Evolutionary conservation across 1,139 yeast species (phyloP), one percentile per base, ranked within the genome.

Genomic region (Sugiyamaella novakii): DNA sequence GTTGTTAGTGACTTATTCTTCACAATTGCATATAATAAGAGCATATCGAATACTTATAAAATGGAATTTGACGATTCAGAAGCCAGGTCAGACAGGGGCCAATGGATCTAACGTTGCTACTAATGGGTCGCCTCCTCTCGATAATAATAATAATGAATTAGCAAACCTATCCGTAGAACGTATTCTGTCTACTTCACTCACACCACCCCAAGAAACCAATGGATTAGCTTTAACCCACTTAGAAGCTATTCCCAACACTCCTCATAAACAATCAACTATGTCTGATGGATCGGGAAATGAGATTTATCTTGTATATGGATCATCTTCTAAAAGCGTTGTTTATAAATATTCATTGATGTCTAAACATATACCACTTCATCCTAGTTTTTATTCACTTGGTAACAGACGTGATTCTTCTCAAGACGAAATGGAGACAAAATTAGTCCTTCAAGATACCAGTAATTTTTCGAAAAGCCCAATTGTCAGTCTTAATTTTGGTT

Each of bases 1-100:
- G 7, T 61, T 81, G 3, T 62, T 84, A 3, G 74, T 75, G 0
- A 75, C 78, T 1, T 78, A 73, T 58, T 78, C 77, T 49, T 62
- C 73, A 0, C 49, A 67, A 2, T 67, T 76, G 0, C 62, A 69
- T 10, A 62, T 63, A n/a, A 64, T 85, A 11, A 69, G 71, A 43
- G 70, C 82, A 0, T 84, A 75, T 60, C 62, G 69, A 11, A 64
- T 83, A 2, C 53, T 64, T 0, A 70, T 85, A 10, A 78, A 81
- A 50, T 85, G 92, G 94, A 39, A 33, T 17, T 17, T 34, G 15
- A 6, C 56, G 21, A 43, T 46, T 3, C 33, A 54, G 10, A 42
- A 43, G 29, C 43, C 54, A 21, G 35, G 30, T 33, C 35, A 43
- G 3, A 24, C 38, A 14, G 40, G 25, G 8, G 8, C 8, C 8